Evolutionary conservation across 164 flowering plant species (phyloP).

Genomic region (Chimonanthus praecox): DNA sequence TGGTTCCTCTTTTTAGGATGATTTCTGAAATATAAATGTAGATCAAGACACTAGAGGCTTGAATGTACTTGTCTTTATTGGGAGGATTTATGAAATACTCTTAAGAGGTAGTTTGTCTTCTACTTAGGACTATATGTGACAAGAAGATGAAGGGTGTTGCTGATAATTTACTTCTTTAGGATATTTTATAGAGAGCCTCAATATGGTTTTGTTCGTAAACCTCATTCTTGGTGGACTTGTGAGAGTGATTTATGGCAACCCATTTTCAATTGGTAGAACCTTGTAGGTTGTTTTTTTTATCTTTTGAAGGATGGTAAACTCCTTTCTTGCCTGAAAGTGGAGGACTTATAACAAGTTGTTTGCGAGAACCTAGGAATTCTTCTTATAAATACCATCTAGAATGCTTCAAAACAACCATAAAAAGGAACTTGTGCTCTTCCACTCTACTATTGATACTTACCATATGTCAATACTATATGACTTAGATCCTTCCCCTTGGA

Average conservation of each 20-base stretch:
- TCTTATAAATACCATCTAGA: too few species aligned
- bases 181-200: background rate
- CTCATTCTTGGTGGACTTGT: background rate
- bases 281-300: too few species aligned
- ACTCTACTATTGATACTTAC: too few species aligned
- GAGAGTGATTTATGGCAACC: background rate
- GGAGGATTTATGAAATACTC: background rate
- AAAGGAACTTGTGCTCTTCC: too few species aligned
- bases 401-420: too few species aligned
- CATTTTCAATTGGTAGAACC: background rate
- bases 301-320: background rate
- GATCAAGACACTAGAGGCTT: background rate
- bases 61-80: background rate
- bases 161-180: too few species aligned
- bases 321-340: background rate
- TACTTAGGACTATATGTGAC: background rate
- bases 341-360: background rate
- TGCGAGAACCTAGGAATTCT: background rate
- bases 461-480: too few species aligned
- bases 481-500: too few species aligned
- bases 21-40: background rate
- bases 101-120: background rate
- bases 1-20: background rate
- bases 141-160: background rate
- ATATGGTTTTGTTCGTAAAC: background rate